Conservation (phyloP, 1,284 basidiomycete genomes). For the Pascua guehoae region DNA sequence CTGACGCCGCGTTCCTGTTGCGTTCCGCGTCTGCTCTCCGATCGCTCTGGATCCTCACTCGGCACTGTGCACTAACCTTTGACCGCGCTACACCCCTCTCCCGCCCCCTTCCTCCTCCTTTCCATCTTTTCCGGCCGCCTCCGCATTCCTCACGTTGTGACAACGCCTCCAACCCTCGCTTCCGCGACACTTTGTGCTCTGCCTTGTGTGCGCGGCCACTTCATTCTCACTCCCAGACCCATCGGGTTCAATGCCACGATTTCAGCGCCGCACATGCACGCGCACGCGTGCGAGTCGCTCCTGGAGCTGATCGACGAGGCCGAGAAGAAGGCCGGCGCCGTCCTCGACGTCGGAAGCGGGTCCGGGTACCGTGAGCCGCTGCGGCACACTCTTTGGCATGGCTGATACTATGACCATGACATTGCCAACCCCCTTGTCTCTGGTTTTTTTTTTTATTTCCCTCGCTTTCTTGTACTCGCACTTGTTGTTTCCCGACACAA, state of each 20-base stretch:
- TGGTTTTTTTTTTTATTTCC: neutral
- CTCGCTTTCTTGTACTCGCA: neutral
- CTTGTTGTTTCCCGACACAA: too few relatives aligned
- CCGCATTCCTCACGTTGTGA: too few relatives aligned
- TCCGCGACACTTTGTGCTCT: neutral
- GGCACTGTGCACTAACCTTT: too few relatives aligned
- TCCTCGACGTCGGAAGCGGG: constrained; percentile 49
- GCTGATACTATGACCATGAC: neutral
- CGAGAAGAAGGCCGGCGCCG: constrained; percentile 15
- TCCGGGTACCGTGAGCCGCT: constrained; percentile 64
- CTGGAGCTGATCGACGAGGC: constrained; percentile 27
- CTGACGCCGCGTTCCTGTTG: neutral
- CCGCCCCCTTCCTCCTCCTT: neutral
- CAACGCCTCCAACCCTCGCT: too few relatives aligned
- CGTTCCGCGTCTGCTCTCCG: neutral
- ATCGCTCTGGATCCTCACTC: neutral
- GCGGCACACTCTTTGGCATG: too few relatives aligned
- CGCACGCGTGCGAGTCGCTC: constrained; percentile 43
- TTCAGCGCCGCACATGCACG: constrained; percentile 51
- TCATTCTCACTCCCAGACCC: constrained; percentile 19
- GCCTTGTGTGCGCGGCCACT: neutral
- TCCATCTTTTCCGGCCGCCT: neutral
- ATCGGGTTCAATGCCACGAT: constrained; percentile 50
- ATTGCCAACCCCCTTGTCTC: neutral
- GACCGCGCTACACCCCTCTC: neutral